Evolutionary conservation across 139 green algal genomes (phyloP).

Genomic region (Chloropicon primus): DNA sequence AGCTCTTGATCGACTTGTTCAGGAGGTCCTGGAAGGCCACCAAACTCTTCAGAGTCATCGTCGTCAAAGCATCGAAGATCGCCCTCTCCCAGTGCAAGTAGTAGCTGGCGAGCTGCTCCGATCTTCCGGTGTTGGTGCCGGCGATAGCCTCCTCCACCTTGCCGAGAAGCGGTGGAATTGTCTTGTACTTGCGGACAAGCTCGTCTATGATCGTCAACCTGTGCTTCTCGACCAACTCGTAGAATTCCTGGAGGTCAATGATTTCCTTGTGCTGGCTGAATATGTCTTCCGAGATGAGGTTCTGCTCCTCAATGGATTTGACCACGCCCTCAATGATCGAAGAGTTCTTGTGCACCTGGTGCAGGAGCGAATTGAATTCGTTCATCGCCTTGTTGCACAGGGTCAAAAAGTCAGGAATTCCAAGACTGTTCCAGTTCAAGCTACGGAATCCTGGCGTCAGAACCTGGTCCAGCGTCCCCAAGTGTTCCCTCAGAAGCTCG

Average conservation of each 20-base stretch:
- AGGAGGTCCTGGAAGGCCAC: conserved; percentile 29
- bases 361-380: conserved; percentile 44
- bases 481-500: conserved; percentile 43
- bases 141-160: conserved; percentile 74
- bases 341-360: conserved; percentile 69
- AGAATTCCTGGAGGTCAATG: conserved; percentile 60
- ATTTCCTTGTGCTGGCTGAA: conserved; percentile 12
- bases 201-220: conserved; percentile 47
- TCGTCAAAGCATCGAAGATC: conserved; percentile 69
- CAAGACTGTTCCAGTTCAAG: conserved; percentile 83
- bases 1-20: conserved; percentile 2
- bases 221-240: conserved; percentile 55
- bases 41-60: conserved; percentile 55
- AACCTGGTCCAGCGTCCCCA: conserved; percentile 43
- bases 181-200: conserved; percentile 65
- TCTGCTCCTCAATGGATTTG: conserved; percentile 30
- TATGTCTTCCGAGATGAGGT: conserved; percentile 3
- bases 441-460: conserved; percentile 62
- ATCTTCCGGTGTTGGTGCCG: conserved; percentile 70
- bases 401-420: conserved; percentile 69
- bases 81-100: conserved; percentile 74
- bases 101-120: conserved; percentile 50
- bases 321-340: conserved; percentile 63
- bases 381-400: conserved; percentile 56
- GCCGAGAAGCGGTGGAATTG: conserved; percentile 55